Conservation (phyloP, 2,329 filamentous ascomycete genomes). For the Diaporthe citri region DNA sequence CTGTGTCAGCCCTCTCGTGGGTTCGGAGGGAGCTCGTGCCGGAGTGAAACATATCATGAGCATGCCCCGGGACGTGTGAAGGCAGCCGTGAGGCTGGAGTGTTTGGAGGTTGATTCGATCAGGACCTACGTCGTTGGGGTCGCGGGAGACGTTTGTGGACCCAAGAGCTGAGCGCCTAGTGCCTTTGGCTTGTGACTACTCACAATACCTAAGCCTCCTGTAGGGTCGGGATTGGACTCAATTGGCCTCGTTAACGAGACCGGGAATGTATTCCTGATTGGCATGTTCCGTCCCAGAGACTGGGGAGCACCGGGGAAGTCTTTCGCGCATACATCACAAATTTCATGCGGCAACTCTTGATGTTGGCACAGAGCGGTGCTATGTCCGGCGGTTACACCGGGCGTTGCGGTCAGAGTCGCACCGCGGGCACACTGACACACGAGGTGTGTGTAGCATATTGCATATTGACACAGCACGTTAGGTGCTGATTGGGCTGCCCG, state of each 20-base stretch:
- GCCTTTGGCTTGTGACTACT: slow-evolving; percentile 21
- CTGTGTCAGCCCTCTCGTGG: slow-evolving; percentile 9
- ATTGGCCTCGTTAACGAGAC: slow-evolving; percentile 19
- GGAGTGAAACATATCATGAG: slow-evolving; percentile 4
- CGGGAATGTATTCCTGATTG: slow-evolving; percentile 30
- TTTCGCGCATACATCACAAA: slow-evolving; percentile 24
- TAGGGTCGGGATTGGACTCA: slow-evolving; percentile 11
- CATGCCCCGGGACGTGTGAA: neutral
- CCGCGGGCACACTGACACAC: neutral
- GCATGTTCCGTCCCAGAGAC: slow-evolving; percentile 14
- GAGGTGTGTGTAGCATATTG: slow-evolving; percentile 22
- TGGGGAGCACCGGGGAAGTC: slow-evolving; percentile 18
- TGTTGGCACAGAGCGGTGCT: neutral
- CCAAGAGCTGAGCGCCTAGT: slow-evolving; percentile 24
- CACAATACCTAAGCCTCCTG: neutral
- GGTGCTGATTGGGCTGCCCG: slow-evolving; percentile 5
- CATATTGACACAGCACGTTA: neutral
- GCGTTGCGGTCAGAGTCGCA: slow-evolving; percentile 18
- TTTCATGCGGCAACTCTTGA: slow-evolving; percentile 12
- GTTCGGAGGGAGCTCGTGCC: neutral
- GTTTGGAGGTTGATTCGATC: slow-evolving; percentile 15
- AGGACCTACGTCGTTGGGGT: slow-evolving; percentile 9
- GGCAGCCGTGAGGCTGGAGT: slow-evolving; percentile 15
- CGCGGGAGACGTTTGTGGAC: slow-evolving; percentile 1
- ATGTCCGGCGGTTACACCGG: slow-evolving; percentile 24